Evolutionary conservation across 805 yeast species (phyloP), one percentile per base, ranked within the genome.

Genomic region (Nakazawaea wickerhamii): DNA sequence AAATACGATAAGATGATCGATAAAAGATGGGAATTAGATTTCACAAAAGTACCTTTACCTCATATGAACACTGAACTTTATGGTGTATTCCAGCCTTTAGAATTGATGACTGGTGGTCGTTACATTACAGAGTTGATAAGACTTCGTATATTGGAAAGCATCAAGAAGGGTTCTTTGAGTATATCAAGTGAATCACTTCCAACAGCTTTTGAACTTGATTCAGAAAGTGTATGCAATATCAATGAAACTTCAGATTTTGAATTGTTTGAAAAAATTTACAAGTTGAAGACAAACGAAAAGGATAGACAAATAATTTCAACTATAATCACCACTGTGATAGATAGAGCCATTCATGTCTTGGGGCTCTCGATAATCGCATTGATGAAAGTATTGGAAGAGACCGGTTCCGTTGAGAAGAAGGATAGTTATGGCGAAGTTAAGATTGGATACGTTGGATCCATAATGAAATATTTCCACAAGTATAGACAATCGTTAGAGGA

Each of bases 71-170:
- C 48, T 7, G 13, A 36, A 15, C 56, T 55, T 4, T 45, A 50
- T 28, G 51, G 47, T 1, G 55, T 75, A 9, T 73, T 73, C 51
- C 83, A 77, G 53, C 85, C 84, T 1, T 56, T 71, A 23, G 84
- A 79, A 54, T 59, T 73, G 45, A 55, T 77, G 58, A 66, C 79
- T 23, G 62, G 77, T 20, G 82, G 83, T 1, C 59, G 84, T 47
- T 75, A 77, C 54, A 56, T 79, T 31, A 74, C 79, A 26, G 84
- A 78, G 52, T 50, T 76, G 41, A 52, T 73, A 5, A 59, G 84
- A 35, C 53, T 73, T 36, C 67, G 66, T 4, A 37, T 74, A 30
- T 46, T 60, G 14, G 72, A 56, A 54, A 11, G 13, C 27, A 4
- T 33, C 40, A 9, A 46, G 50, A 31, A 5, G 51, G 7, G 50